Conservation (phyloP, 176 grass and related monocot genomes). For the Paspalum vaginatum region DNA sequence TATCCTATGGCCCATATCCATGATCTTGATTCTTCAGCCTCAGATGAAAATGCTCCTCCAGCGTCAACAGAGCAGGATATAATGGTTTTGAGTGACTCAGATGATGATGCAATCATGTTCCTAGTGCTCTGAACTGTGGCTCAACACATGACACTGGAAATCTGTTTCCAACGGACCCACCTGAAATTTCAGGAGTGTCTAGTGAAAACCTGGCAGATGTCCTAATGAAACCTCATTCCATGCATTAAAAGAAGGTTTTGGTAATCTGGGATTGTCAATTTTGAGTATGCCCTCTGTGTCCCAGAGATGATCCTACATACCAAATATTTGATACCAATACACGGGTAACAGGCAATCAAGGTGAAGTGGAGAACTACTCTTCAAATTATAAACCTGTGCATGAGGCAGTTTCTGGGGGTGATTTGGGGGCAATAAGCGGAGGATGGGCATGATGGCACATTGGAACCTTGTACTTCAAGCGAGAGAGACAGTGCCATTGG, state of each 20-base stretch:
- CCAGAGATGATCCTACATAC: conserved; percentile 23
- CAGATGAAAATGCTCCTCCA: conserved; percentile 43
- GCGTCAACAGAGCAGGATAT: conserved; percentile 55
- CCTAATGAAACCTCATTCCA: conserved; percentile 46
- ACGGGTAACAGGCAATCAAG: conserved; percentile 39
- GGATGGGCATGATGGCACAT: conserved; percentile 46
- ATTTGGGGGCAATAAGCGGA: conserved; percentile 38
- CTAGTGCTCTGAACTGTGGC: conserved; percentile 37
- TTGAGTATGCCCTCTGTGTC: conserved; percentile 55
- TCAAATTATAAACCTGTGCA: conserved; percentile 37
- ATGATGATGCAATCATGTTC: conserved; percentile 69
- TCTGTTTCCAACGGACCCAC: conserved; percentile 26
- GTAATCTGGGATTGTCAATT: conserved; percentile 62
- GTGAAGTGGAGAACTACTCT: conserved; percentile 39
- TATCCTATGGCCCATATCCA: conserved; percentile 23
- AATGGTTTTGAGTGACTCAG: conserved; percentile 84
- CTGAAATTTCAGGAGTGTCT: conserved; percentile 50
- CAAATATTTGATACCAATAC: conserved; percentile 36
- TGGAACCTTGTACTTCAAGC: conserved; percentile 42
- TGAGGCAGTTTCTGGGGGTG: conserved; percentile 35
- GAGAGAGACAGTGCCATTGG: conserved; percentile 23
- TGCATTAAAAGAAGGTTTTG: conserved; percentile 41
- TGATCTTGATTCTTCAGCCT: conserved; percentile 54
- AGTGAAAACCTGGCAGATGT: conserved; percentile 43
- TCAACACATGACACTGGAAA: conserved; percentile 23